Conservation (phyloP, 345 rosid genomes). For the Eucalyptus caleyi region DNA sequence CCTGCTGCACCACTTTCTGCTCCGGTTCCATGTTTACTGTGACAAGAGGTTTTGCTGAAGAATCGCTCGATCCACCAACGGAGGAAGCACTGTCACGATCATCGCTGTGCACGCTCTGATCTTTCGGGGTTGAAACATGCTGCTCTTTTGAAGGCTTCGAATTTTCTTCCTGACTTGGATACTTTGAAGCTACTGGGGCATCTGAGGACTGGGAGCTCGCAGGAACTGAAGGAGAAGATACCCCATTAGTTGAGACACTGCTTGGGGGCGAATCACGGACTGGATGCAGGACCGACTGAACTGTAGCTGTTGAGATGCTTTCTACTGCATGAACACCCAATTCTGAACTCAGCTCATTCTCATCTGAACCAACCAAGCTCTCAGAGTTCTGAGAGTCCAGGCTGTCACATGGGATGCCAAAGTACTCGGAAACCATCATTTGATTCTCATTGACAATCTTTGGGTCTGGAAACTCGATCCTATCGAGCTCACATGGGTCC, state of each 20-base stretch:
- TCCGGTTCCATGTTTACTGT: conserved; percentile 57
- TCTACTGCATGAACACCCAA: conserved; percentile 25
- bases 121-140: conserved; percentile 28
- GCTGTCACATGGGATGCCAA: conserved; percentile 44
- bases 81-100: conserved; percentile 38
- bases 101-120: conserved; percentile 18
- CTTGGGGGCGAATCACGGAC: conserved; percentile 72
- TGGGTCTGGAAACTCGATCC: conserved; percentile 96
- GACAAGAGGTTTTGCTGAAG: conserved; percentile 33
- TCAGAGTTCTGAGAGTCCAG: conserved; percentile 58
- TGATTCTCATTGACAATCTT: conserved; percentile 82
- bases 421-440: conserved; percentile 94
- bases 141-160: conserved; percentile 34
- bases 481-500: conserved; percentile 43
- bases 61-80: conserved; percentile 26
- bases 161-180: background rate
- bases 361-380: conserved; percentile 51
- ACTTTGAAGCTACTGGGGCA: conserved; percentile 1
- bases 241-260: conserved; percentile 68
- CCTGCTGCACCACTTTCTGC: conserved; percentile 81
- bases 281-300: conserved; percentile 34
- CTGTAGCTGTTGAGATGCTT: conserved; percentile 28
- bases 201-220: conserved; percentile 56
- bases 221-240: conserved; percentile 54
- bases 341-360: conserved; percentile 35